Conservation (phyloP, 2,329 filamentous ascomycete genomes). For the Penicillium expansum region DNA sequence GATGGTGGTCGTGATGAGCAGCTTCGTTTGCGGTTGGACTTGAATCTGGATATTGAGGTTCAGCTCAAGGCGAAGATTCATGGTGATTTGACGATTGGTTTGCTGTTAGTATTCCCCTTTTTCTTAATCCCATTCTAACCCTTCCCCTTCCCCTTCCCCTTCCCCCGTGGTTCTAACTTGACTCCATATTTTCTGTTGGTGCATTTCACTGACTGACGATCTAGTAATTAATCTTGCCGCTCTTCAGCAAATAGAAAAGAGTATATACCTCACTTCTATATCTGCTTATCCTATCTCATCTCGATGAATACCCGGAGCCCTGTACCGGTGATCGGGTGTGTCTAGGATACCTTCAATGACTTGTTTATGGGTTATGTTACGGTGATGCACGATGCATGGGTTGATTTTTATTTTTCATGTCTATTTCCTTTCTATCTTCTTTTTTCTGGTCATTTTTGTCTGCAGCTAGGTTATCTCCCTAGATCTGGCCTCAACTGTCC, state of each 20-base stretch:
- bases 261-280: neutral
- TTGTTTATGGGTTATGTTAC: constrained; percentile 13
- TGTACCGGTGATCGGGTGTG: neutral
- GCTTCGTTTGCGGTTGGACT: constrained; percentile 67
- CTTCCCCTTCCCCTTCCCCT: no score
- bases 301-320: neutral
- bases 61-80: constrained; percentile 82
- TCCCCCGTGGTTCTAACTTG: neutral
- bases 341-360: neutral
- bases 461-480: constrained; percentile 9
- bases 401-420: constrained; percentile 2
- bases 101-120: constrained; percentile 61
- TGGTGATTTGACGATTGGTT: constrained; percentile 74
- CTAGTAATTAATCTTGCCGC: constrained; percentile 9
- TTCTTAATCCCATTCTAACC: no score
- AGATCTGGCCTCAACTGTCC: constrained; percentile 11
- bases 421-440: neutral
- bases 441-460: constrained; percentile 3
- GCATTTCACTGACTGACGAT: constrained; percentile 10
- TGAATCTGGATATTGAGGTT: constrained; percentile 80
- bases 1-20: constrained; percentile 59
- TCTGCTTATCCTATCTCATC: neutral
- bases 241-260: constrained; percentile 3
- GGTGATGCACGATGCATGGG: constrained; percentile 19
- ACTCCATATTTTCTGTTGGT: neutral